A percentile compares a stretch with the other conserved stretches of the same genome.
Conservation (phyloP, 2,329 filamentous ascomycete genomes). For the Monilinia vaccinii-corymbosi region DNA sequence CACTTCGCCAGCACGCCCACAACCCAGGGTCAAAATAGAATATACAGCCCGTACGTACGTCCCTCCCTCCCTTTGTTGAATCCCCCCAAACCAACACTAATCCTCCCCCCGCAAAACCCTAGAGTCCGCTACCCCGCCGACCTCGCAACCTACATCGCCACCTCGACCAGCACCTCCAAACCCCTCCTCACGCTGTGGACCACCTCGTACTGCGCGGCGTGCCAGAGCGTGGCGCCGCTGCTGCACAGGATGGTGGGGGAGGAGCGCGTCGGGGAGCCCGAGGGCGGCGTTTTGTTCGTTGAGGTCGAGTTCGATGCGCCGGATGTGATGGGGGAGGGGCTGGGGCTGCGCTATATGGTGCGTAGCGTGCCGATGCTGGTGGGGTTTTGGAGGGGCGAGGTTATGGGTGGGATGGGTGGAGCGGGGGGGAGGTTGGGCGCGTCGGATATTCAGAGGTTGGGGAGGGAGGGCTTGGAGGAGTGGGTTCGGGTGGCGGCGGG, state of each 20-base stretch:
- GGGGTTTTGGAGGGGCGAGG: constrained; percentile 33
- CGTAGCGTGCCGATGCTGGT: constrained; percentile 48
- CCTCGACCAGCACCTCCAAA: constrained; percentile 43
- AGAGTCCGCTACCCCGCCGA: constrained; percentile 47
- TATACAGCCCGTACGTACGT: not conserved
- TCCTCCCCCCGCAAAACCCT: too few species aligned
- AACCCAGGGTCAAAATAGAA: not conserved
- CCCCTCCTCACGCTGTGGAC: constrained; percentile 55
- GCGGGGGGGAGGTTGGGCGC: not conserved
- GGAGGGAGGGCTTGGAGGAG: constrained; percentile 1
- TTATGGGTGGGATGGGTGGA: not conserved
- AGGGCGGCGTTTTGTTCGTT: constrained; percentile 47
- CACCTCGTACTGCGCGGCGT: constrained; percentile 48
- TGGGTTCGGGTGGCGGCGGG: not conserved
- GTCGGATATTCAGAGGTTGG: not conserved
- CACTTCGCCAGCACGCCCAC: not conserved
- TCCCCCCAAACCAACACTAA: not conserved
- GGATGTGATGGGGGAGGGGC: constrained; percentile 41
- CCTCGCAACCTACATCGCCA: constrained; percentile 46
- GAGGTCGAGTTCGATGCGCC: constrained; percentile 48
- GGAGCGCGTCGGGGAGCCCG: constrained; percentile 41
- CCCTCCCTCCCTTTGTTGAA: too few species aligned
- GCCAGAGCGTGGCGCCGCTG: constrained; percentile 41
- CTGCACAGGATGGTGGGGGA: constrained; percentile 38
- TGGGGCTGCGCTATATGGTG: constrained; percentile 49